Conservation (phyloP, 768 basidiomycete genomes). For the Lentinula raphanica region DNA sequence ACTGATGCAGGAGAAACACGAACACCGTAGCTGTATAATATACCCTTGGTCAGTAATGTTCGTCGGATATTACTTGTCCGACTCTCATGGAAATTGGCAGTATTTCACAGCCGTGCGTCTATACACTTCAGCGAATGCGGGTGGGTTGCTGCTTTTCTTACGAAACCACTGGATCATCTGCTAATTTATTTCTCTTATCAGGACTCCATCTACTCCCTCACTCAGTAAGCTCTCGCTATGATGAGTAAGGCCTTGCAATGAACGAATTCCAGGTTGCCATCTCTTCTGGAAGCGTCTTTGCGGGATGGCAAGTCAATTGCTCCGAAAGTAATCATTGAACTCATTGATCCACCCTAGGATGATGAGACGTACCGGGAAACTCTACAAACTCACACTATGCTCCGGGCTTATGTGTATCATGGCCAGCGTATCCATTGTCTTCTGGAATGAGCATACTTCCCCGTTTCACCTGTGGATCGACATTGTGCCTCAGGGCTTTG, state of each 20-base stretch:
- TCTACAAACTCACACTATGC: conserved; percentile 57
- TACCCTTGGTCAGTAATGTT: conserved; percentile 60
- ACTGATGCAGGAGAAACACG: conserved; percentile 12
- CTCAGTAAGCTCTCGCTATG: conserved; percentile 48
- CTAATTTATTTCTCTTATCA: conserved; percentile 21
- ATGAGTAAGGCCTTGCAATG: conserved; percentile 14
- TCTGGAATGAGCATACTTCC: conserved; percentile 63
- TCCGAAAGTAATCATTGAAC: neutral
- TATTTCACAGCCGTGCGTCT: conserved; percentile 83
- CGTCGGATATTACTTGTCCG: conserved; percentile 7
- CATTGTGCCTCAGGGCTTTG: conserved; percentile 76
- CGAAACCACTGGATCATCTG: neutral
- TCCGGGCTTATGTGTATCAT: conserved; percentile 58
- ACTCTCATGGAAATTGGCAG: conserved; percentile 27
- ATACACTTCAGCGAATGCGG: conserved; percentile 62
- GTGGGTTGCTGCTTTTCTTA: conserved; percentile 34
- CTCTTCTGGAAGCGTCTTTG: conserved; percentile 78
- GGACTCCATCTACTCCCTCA: conserved; percentile 87
- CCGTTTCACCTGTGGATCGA: conserved; percentile 69
- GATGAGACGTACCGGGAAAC: conserved; percentile 82
- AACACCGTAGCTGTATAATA: conserved; percentile 69
- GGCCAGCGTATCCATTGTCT: conserved; percentile 54
- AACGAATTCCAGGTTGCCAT: conserved; percentile 57
- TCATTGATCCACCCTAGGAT: conserved; percentile 42
- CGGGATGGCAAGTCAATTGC: conserved; percentile 60